Base-by-base conservation (phyloP, 108 stramenopile species). In the Ochromonas danica region DNA sequence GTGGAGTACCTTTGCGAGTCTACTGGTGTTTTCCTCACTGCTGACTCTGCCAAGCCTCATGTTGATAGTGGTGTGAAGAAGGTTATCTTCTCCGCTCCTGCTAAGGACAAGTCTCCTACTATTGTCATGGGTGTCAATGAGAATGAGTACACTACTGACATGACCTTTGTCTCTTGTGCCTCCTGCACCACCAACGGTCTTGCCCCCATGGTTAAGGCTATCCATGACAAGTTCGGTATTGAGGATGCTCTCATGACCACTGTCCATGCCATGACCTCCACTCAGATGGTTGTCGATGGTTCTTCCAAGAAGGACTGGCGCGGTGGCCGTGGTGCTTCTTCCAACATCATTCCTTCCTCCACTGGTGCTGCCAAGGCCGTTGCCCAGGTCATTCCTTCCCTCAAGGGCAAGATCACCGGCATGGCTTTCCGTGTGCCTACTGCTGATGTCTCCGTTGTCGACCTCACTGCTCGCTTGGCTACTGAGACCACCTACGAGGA, bases 291-390 rank as follows among this genome's bases (percentile, higher is more conserved):
- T 71, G 98, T 99, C 78, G 98, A 99, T 89, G 89, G 88, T n/a
- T 94, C 94, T 80, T 96, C 95, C 86, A 93, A 93, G 80, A 99
- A 99, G 91, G 98, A 99, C 95, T 99, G 98, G 98, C 95, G 98
- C 71, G 98, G 96, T 85, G 98, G 98, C 88, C 96, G 98, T 89
- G 92, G 94, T 81, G 98, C 98, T 74, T 94, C 93, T 61, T 90
- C 92, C 77, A 99, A 99, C 95, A 97, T 99, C 91, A 99, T 99
- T 85, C 98, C 98, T 43, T 96, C 95, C 80, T 95, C 95, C 87
- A 99, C 98, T 43, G 98, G 98, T 51, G 98, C 98, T 67, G 98
- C 98, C 89, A 97, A 97, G 93, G 98, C 98, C 82, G 97, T 98
- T 81, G 97, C 96, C 92, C 97, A 97, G 94, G 98, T 99, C 84